These are phyloP conservation scores for Monascus purpureus DNA, from an alignment of 495 filamentous ascomycete genomes.

Conservation along the genomic window DNA sequence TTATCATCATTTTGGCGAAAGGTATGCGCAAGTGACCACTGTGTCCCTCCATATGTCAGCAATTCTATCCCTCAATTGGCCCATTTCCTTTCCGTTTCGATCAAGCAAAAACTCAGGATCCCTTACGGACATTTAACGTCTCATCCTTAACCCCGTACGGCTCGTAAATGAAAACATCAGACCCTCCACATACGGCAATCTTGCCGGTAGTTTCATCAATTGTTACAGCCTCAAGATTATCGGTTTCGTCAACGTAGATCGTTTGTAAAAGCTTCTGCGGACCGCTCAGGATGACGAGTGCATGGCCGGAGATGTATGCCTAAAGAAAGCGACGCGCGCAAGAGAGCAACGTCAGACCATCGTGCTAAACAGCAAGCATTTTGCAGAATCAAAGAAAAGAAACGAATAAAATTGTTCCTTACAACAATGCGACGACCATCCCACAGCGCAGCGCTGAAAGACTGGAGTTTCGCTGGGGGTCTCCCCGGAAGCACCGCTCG, in stretches of 20 bases:
- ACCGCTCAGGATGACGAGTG: conserved; percentile 66
- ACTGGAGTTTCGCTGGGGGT: conserved; percentile 81
- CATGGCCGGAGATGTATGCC: conserved; percentile 82
- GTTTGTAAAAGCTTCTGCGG: conserved; percentile 73
- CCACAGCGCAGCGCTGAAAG: conserved; percentile 78
- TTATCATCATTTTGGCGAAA: conserved; percentile 28
- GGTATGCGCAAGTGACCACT: conserved; percentile 42
- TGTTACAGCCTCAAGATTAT: conserved; percentile 54
- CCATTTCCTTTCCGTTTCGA: not conserved
- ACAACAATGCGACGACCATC: conserved; percentile 68
- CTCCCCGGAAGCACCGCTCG: conserved; percentile 79
- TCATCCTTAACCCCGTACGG: conserved; percentile 60
- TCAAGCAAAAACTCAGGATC: not conserved
- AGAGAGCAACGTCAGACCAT: too few species aligned
- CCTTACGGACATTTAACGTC: conserved; percentile 31
- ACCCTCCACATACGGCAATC: conserved; percentile 58
- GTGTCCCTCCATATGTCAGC: too few species aligned
- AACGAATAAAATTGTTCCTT: conserved; percentile 10
- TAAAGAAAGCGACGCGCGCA: conserved; percentile 20
- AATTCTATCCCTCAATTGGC: not conserved
- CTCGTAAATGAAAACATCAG: conserved; percentile 61
- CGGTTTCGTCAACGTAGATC: conserved; percentile 69
- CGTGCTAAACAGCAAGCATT: not conserved
- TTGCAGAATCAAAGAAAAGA: not conserved
- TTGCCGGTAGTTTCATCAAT: conserved; percentile 75